Percentiles rank a stretch among this genome's conserved stretches.
phyloP scores from a whole-genome alignment of 768 basidiomycete genomes.

The Phaeotremella fagi region DNA sequence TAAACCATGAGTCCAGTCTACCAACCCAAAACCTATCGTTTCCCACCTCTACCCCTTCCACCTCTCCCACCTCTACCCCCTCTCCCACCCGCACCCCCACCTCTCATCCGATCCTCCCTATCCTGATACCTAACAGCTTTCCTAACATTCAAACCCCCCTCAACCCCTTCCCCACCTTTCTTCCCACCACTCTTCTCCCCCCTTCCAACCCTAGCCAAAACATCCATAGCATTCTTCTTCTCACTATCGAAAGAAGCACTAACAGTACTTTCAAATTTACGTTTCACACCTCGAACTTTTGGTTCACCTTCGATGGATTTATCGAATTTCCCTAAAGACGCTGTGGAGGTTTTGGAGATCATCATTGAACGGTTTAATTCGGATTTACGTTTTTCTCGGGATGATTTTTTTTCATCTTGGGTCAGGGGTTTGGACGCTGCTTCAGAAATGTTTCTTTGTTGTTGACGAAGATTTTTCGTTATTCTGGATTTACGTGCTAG shows the following conservation, averaged over 20 bases:
- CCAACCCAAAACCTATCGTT: constrained; percentile 9
- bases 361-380: constrained; percentile 74
- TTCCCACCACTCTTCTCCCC: constrained; percentile 60
- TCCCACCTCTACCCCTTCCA: constrained; percentile 17
- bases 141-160: constrained; percentile 70
- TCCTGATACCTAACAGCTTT: constrained; percentile 69
- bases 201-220: constrained; percentile 66
- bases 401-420: constrained; percentile 27
- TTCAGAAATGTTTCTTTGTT: constrained; percentile 64
- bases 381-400: constrained; percentile 58
- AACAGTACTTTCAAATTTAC: constrained; percentile 90
- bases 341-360: constrained; percentile 74
- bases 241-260: constrained; percentile 59
- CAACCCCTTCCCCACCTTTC: constrained; percentile 51
- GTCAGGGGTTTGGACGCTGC: constrained; percentile 45
- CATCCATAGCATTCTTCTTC: constrained; percentile 64
- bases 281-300: constrained; percentile 75
- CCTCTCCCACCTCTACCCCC: constrained; percentile 8
- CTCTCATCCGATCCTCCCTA: constrained; percentile 50
- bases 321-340: constrained; percentile 91
- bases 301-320: constrained; percentile 85
- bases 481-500: constrained; percentile 74
- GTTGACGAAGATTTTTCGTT: constrained; percentile 79
- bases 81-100: constrained; percentile 13
- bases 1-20: too few species aligned